These are phyloP conservation scores for Aspergillus bertholletiae DNA, from an alignment of 495 filamentous ascomycete species.

Conservation along the genomic window DNA sequence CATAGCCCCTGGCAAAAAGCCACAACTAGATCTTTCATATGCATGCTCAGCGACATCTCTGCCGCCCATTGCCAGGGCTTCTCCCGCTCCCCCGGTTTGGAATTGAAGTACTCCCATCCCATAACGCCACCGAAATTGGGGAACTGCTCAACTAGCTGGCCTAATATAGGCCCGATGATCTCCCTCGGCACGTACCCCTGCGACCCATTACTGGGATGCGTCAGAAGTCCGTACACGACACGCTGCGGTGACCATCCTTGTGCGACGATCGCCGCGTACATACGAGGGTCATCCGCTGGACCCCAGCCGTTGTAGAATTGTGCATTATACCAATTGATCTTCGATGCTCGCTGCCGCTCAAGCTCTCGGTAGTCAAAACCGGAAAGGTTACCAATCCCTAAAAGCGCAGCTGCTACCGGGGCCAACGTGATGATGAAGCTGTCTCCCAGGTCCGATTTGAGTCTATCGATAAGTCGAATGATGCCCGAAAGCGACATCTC, in stretches of 20 bases:
- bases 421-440: slow-evolving; percentile 73
- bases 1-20: slow-evolving; percentile 29
- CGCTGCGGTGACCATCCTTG: slow-evolving; percentile 62
- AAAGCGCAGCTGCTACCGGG: slow-evolving; percentile 71
- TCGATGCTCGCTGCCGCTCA: slow-evolving; percentile 57
- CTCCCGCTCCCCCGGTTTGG: slow-evolving; percentile 50
- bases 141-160: slow-evolving; percentile 46
- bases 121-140: slow-evolving; percentile 73
- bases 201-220: slow-evolving; percentile 62
- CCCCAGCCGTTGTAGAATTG: slow-evolving; percentile 89
- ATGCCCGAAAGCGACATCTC: slow-evolving; percentile 66
- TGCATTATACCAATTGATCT: slow-evolving; percentile 76
- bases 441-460: slow-evolving; percentile 67
- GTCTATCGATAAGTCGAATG: slow-evolving; percentile 64
- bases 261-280: slow-evolving; percentile 62
- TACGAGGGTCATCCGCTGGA: slow-evolving; percentile 50
- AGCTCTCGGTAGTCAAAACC: slow-evolving; percentile 72
- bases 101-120: slow-evolving; percentile 88
- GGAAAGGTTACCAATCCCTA: slow-evolving; percentile 58
- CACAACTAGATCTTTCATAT: slow-evolving; percentile 39
- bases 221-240: slow-evolving; percentile 70
- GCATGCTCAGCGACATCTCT: slow-evolving; percentile 50
- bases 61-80: slow-evolving; percentile 72
- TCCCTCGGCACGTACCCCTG: slow-evolving; percentile 53
- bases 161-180: slow-evolving; percentile 39